phyloP scores from a whole-genome alignment of 2,329 filamentous ascomycete genomes.

The Hypoxylon sp. region DNA sequence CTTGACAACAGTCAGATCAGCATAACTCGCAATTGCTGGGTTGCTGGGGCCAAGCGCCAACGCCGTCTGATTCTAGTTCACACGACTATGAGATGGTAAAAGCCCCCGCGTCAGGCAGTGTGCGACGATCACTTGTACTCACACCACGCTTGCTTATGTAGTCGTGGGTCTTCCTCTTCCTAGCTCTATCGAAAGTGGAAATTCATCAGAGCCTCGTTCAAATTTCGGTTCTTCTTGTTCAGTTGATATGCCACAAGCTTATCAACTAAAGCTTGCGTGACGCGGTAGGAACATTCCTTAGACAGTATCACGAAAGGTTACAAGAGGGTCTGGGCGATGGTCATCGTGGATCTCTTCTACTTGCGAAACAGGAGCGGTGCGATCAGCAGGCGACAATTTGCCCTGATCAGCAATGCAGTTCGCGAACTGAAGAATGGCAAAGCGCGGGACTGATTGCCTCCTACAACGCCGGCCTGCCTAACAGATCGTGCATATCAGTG shows the following conservation, averaged over 20 bases:
- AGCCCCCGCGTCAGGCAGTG: conserved; percentile 31
- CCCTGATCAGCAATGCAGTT: conserved; percentile 38
- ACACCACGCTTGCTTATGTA: conserved; percentile 7
- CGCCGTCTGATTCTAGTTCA: conserved; percentile 17
- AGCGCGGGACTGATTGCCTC: conserved; percentile 23
- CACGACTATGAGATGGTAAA: conserved; percentile 21
- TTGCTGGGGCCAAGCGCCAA: conserved; percentile 20
- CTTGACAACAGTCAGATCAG: conserved; percentile 20
- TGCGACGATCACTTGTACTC: conserved; percentile 28
- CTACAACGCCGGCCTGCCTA: conserved; percentile 34
- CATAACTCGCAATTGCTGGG: conserved; percentile 22
- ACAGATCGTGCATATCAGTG: conserved; percentile 29
- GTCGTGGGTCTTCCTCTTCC: conserved; percentile 21
- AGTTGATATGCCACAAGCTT: conserved; percentile 27
- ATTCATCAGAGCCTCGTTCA: conserved; percentile 37
- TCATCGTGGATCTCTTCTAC: conserved; percentile 36
- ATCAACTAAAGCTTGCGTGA: conserved; percentile 19
- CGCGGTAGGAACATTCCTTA: conserved; percentile 21
- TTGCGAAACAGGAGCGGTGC: conserved; percentile 23
- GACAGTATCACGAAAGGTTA: conserved; percentile 21
- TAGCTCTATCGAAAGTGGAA: conserved; percentile 34
- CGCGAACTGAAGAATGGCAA: conserved; percentile 24
- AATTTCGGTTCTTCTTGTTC: conserved; percentile 23
- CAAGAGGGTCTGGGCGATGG: conserved; percentile 11
- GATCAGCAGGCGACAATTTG: conserved; percentile 33